These are phyloP conservation scores for Cymbidium sinense DNA, from an alignment of 106 monocot species.

Conservation along the genomic window DNA sequence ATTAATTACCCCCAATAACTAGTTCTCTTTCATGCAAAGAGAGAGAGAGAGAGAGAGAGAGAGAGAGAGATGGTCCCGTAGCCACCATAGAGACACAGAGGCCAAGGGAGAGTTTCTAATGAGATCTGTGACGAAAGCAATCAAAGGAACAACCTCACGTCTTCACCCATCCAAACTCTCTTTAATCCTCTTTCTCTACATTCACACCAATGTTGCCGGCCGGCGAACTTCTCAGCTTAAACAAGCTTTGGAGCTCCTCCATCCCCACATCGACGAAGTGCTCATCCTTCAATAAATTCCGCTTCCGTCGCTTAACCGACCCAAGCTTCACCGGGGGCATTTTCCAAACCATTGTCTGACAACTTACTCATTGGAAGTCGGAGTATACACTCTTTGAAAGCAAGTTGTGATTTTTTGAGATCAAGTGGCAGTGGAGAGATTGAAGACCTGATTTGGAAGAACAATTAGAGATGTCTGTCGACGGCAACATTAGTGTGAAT, in stretches of 20 bases:
- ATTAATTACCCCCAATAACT: no score
- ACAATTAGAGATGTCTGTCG: not conserved
- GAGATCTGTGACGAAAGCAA: not conserved
- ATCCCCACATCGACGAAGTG: not conserved
- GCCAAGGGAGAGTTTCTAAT: not conserved
- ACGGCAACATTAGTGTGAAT: not conserved
- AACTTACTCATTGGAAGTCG: not conserved
- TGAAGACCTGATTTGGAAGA: no score
- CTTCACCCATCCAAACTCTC: not conserved
- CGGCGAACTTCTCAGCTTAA: not conserved
- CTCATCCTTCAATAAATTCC: not conserved
- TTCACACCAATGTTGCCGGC: not conserved
- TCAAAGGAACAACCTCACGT: not conserved
- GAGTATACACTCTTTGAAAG: not conserved
- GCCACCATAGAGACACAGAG: no score
- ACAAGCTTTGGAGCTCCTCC: not conserved
- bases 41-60: not conserved
- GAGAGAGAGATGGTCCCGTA: not conserved
- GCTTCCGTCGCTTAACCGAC: not conserved
- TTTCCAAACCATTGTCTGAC: not conserved
- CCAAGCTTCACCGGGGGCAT: not conserved
- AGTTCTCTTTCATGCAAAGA: no score
- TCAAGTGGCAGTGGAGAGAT: no score
- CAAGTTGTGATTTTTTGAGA: no score
- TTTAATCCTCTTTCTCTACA: not conserved